Base-by-base conservation (phyloP, 768 basidiomycete species). In the Stropharia rugosoannulata region DNA sequence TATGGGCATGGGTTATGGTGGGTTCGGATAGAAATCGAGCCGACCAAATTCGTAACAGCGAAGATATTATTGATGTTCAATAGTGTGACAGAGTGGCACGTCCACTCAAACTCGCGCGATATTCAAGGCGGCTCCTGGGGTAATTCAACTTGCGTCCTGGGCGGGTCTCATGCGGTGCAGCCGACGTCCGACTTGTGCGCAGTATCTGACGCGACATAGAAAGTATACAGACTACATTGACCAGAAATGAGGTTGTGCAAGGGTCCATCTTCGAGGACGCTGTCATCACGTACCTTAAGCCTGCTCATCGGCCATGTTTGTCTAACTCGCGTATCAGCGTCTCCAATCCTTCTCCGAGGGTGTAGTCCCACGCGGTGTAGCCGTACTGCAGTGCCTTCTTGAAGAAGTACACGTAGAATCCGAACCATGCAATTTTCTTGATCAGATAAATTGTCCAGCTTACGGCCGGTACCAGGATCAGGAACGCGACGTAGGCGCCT, bases 391-490 rank as follows among this genome's bases (percentile, higher is more conserved):
- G 15, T 7, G 64, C 72, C 2, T 68, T 51, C 41, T 66, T 54
- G 59, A 74, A 69, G 60, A 69, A 75, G 48, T 71, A 63, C 38
- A 70, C 52, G 52, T 75, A 74, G 52, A 75, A 75, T 1, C 73
- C 72, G 46, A 73, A 59, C 70, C 62, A 60, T 5, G 70, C 72
- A 37, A 73, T 59, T 8, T 59, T 66, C 42, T 72, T 73, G 59
- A 71, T 68, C 8, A 68, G 32, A 10, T 55, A 58, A 29, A 58
- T 64, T 9, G 54, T 44, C 64, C 66, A 68, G 46, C 62, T 59
- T 1, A 57, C 49, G 9, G 66, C 44, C 13, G 70, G 66, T 4
- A 64, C 50, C 19, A 68, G 16, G 29, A 62, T 35, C 54, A 70
- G 69, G 63, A 64, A 71, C 6, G 52, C 63, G 11, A 72, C 36